Evolutionary conservation across 345 rosid species (phyloP).

Genomic region (Salix udensis): DNA sequence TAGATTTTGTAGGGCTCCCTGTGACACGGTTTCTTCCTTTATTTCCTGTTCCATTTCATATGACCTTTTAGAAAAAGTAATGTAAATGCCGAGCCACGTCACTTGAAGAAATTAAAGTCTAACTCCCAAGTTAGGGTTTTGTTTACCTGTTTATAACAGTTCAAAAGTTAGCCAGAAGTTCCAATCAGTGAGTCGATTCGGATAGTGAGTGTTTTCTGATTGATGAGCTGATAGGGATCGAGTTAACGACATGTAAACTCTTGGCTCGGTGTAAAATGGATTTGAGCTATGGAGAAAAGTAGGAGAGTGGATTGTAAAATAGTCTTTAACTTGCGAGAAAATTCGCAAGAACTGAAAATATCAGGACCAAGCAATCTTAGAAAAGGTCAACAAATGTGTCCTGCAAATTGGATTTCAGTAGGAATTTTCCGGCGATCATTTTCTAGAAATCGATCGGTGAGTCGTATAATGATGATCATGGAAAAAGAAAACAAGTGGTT

Average conservation of each 20-base stretch:
- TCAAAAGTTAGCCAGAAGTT: background rate
- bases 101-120: background rate
- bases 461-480: background rate
- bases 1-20: background rate
- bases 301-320: background rate
- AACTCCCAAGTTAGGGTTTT: background rate
- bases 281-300: background rate
- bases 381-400: background rate
- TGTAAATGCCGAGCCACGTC: background rate
- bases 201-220: background rate
- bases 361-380: background rate
- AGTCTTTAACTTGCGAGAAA: background rate
- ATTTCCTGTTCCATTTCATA: background rate
- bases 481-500: background rate
- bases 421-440: background rate
- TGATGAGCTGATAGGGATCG: background rate
- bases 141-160: background rate
- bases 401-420: background rate
- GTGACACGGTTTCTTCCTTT: slow-evolving; percentile 12
- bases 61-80: background rate
- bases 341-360: background rate
- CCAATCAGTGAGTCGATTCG: background rate
- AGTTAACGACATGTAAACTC: background rate
- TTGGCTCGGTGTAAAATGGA: background rate
- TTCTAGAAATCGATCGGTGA: background rate